Conservation (phyloP, 1,284 basidiomycete species). For the Ganoderma multipileum region DNA sequence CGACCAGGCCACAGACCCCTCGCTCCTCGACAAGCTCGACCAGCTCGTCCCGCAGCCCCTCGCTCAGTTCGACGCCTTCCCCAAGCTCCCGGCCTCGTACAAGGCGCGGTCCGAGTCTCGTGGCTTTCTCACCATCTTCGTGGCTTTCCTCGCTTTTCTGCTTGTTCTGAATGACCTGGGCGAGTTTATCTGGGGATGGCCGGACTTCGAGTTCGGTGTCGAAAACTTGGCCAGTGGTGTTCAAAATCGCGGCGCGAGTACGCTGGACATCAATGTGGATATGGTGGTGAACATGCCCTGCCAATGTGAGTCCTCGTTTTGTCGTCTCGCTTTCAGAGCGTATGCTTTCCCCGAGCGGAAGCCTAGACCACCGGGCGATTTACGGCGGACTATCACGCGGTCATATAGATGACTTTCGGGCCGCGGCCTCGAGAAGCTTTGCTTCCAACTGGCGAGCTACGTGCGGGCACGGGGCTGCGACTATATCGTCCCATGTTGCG, state of each 20-base stretch:
- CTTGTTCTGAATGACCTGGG: slow-evolving; percentile 88
- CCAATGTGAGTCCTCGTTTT: slow-evolving; percentile 66
- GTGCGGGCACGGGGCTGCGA: background rate
- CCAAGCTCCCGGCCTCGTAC: slow-evolving; percentile 90
- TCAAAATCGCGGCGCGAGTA: slow-evolving; percentile 66
- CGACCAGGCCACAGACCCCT: slow-evolving; percentile 36
- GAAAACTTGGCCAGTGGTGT: slow-evolving; percentile 69
- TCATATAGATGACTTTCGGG: background rate
- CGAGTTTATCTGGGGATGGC: slow-evolving; percentile 93
- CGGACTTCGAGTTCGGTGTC: slow-evolving; percentile 85
- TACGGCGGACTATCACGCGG: background rate
- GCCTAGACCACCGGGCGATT: background rate
- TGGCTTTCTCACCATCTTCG: slow-evolving; percentile 87
- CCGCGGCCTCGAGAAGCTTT: background rate
- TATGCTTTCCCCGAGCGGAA: background rate
- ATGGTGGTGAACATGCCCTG: slow-evolving; percentile 93
- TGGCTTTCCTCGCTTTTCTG: slow-evolving; percentile 74
- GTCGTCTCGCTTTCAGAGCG: background rate
- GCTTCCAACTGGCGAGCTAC: background rate
- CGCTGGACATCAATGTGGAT: slow-evolving; percentile 88
- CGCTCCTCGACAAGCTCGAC: slow-evolving; percentile 63
- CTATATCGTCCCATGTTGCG: background rate
- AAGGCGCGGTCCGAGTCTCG: slow-evolving; percentile 85
- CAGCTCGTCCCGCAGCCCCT: slow-evolving; percentile 59
- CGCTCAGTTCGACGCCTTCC: slow-evolving; percentile 82